Conservation (phyloP, 331 rosid genomes). For the Dryas integrifolia region DNA sequence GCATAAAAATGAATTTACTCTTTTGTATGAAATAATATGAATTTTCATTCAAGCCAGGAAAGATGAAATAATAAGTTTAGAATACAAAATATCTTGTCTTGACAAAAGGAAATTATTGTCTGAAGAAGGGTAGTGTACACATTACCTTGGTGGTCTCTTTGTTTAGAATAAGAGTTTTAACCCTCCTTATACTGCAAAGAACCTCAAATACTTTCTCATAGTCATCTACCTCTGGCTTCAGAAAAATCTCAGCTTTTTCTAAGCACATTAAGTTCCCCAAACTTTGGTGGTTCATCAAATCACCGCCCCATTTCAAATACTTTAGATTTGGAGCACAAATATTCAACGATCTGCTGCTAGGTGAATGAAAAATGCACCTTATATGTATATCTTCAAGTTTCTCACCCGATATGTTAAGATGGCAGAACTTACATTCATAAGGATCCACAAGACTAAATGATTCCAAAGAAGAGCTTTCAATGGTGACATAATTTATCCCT, state of each 20-base stretch:
- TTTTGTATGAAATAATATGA: too few relatives aligned
- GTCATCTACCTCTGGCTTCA: not conserved
- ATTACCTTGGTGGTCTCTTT: not conserved
- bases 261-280: not conserved
- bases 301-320: conserved; percentile 7
- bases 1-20: too few relatives aligned
- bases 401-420: not conserved
- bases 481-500: not conserved
- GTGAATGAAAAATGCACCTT: not conserved
- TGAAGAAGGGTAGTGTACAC: not conserved
- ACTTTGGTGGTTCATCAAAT: not conserved
- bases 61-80: too few relatives aligned
- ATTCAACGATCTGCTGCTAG: not conserved
- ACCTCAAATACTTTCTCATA: not conserved
- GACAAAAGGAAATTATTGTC: too few relatives aligned
- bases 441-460: not conserved
- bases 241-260: not conserved
- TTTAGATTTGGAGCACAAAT: conserved; percentile 13
- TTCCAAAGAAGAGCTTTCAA: conserved; percentile 17
- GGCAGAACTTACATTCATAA: not conserved
- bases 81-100: too few relatives aligned
- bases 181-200: not conserved
- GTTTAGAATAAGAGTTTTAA: not conserved
- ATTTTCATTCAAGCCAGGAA: too few relatives aligned
- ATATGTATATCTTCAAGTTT: not conserved